phyloP scores from a whole-genome alignment of 2,329 filamentous ascomycete species.

The Clarireedia monteithiana region DNA sequence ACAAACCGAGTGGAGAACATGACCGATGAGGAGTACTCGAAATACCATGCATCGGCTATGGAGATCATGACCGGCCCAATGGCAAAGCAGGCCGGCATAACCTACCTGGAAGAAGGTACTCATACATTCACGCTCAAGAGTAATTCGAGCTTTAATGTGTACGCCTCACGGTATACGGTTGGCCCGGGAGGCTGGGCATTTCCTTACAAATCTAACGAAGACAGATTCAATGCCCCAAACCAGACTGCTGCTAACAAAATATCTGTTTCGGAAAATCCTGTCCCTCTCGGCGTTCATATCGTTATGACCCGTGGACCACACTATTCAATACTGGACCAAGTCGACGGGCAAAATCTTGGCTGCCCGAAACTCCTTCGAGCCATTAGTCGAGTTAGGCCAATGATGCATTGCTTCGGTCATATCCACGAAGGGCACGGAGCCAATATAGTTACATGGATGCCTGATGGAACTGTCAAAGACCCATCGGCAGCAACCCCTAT shows the following conservation, averaged over 20 bases:
- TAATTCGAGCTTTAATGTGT: conserved; percentile 19
- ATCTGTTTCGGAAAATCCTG: conserved; percentile 11
- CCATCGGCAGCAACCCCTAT: conserved; percentile 26
- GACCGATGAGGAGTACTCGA: conserved; percentile 2
- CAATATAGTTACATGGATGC: conserved; percentile 43
- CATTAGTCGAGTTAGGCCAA: conserved; percentile 36
- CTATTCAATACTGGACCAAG: conserved; percentile 26
- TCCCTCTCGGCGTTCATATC: conserved; percentile 28
- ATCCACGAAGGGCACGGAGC: conserved; percentile 53
- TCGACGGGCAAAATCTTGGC: conserved; percentile 31
- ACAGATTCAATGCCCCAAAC: conserved; percentile 13
- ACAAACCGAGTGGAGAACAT: conserved; percentile 8
- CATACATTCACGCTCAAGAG: conserved; percentile 19
- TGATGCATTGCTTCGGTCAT: conserved; percentile 50
- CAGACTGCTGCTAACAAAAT: conserved; percentile 1
- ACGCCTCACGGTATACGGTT: conserved; percentile 19
- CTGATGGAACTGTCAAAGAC: conserved; percentile 22
- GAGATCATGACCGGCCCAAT: conserved; percentile 9
- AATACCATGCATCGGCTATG: conserved; percentile 1
- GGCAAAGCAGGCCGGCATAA: conserved; percentile 12
- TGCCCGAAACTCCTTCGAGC: conserved; percentile 40
- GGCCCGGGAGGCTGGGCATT: conserved; percentile 19
- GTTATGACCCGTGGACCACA: conserved; percentile 35
- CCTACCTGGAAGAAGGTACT: conserved; percentile 12
- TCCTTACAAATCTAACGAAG: conserved; percentile 13